Evolutionary conservation across 2,329 filamentous ascomycete species (phyloP).

Genomic region (Hypoxylon sp.): DNA sequence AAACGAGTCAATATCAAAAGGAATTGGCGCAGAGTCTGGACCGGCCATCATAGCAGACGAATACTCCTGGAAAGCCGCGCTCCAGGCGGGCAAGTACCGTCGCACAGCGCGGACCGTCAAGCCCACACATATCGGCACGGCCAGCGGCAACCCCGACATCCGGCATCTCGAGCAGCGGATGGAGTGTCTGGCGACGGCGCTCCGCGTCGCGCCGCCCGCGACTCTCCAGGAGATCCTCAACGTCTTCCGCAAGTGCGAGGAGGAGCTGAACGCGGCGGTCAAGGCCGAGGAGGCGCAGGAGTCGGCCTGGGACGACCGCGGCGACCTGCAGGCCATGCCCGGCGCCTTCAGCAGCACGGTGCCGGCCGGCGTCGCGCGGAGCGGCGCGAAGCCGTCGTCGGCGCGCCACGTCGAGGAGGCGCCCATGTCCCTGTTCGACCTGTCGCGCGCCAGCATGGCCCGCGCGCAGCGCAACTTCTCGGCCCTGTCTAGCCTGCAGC

Average conservation of each 20-base stretch:
- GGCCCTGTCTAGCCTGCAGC: constrained; percentile 61
- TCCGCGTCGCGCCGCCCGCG: constrained; percentile 74
- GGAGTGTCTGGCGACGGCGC: constrained; percentile 77
- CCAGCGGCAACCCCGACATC: constrained; percentile 67
- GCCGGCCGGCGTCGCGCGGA: constrained; percentile 42
- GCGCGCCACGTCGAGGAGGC: constrained; percentile 54
- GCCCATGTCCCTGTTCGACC: constrained; percentile 71
- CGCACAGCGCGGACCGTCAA: constrained; percentile 61
- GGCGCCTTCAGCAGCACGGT: constrained; percentile 58
- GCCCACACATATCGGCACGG: constrained; percentile 67
- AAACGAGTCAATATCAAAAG: constrained; percentile 40
- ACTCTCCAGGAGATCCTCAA: constrained; percentile 78
- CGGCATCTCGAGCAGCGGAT: constrained; percentile 81
- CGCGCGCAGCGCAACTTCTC: constrained; percentile 66
- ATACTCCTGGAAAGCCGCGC: constrained; percentile 80
- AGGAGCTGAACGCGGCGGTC: constrained; percentile 74
- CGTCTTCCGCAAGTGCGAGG: constrained; percentile 78
- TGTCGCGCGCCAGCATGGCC: constrained; percentile 67
- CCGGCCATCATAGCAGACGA: constrained; percentile 57
- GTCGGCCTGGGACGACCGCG: constrained; percentile 73
- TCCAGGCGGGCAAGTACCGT: constrained; percentile 79
- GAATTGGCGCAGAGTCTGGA: constrained; percentile 30
- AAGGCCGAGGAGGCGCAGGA: constrained; percentile 73
- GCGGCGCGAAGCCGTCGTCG: constrained; percentile 44
- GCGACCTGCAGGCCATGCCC: constrained; percentile 65